Percentiles rank a stretch among this genome's conserved stretches.
Conservation (phyloP, 208 protist genomes). For the Naegleria fowleri region DNA sequence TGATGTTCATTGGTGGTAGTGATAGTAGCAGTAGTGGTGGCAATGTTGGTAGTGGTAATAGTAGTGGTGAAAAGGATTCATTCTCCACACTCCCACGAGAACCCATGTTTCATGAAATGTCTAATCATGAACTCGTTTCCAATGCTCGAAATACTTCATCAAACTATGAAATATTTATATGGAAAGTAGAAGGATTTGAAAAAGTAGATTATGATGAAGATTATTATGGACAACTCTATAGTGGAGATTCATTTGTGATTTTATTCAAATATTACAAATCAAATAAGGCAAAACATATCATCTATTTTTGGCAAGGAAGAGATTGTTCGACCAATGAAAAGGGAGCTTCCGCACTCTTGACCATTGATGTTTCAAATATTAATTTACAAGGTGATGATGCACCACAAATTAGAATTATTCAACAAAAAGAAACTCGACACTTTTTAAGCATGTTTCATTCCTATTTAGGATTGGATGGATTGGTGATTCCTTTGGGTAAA, state of each 20-base stretch:
- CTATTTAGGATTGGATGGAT: neutral
- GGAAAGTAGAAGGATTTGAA: conserved; percentile 16
- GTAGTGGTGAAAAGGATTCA: too few relatives aligned
- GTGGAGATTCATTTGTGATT: conserved; percentile 4
- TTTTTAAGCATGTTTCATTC: neutral
- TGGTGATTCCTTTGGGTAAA: neutral
- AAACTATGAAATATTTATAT: neutral
- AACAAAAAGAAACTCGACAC: conserved; percentile 21
- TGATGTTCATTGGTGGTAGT: too few relatives aligned
- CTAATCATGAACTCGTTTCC: too few relatives aligned
- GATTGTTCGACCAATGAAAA: conserved; percentile 19
- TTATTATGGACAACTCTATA: neutral
- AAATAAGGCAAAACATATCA: neutral
- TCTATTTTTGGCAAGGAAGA: conserved; percentile 29
- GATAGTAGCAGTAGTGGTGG: too few relatives aligned
- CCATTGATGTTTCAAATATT: conserved; percentile 3
- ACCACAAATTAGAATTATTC: neutral
- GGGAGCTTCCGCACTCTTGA: conserved; percentile 24
- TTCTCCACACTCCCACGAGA: too few relatives aligned
- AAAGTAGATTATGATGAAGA: neutral
- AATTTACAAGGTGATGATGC: neutral
- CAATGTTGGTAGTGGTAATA: too few relatives aligned
- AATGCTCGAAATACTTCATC: too few relatives aligned
- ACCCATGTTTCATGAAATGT: neutral
- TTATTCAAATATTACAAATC: neutral